Base-by-base conservation (phyloP, 768 basidiomycete genomes). In the Tephrocybe sp. region DNA sequence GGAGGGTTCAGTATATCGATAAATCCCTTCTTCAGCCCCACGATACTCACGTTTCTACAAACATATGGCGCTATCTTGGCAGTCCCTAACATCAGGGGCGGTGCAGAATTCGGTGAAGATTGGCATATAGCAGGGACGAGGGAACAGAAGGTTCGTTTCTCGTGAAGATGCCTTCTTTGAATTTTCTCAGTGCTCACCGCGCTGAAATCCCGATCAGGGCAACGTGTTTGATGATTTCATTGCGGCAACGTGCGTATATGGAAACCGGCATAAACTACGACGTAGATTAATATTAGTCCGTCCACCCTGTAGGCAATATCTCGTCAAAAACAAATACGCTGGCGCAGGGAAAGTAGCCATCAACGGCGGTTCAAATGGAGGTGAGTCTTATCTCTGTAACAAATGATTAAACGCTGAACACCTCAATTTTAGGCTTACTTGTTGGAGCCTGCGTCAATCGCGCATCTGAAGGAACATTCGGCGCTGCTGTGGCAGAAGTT, bases 181-280 rank as follows among this genome's bases (percentile, higher is more conserved):
- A 21, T 30, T 26, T 11, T 37, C 37, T 30, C 19, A 25, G 32
- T 54, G 30, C 51, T 51, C 46, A 53, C 44, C 16, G 26, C 26
- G 52, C 15, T 24, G 41, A 22, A 35, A 32, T 21, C 34, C 28
- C 7, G 12, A 32, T 21, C 40, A 88, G 85, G 74, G 73, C 52
- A 90, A 89, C 49, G 83, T 82, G 47, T 92, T 89, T 58, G 74
- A 92, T 58, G 91, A 93, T 63, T 92, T 92, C 67, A 86, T 89
- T 54, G 80, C 86, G 6, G 89, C 87, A 25, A 82, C 84, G 88
- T 89, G 69, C 59, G 82, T 68, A 38, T 31, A 16, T 1, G 26
- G 6, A 28, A 9, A 7, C n/a, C n/a, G n/a, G n/a, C n/a, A 21
- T 37, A 18, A 9, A 49, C 34, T 4, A 31, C 30, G 30, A 5